Percentiles rank a stretch among this genome's conserved stretches.
phyloP scores from a whole-genome alignment of 208 protist genomes.

The Wallacemonas sp. region DNA sequence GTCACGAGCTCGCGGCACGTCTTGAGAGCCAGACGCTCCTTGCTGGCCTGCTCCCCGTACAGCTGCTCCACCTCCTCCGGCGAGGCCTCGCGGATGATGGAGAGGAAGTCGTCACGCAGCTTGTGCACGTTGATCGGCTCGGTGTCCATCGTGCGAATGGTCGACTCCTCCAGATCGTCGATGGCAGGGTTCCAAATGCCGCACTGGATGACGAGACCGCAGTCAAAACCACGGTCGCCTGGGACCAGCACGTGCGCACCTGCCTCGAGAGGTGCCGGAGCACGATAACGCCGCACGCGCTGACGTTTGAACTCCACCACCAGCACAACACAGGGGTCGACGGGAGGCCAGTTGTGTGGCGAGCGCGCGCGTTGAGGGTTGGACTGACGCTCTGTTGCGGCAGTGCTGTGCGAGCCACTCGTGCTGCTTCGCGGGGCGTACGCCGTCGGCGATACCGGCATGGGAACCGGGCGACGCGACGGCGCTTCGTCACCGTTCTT shows the following conservation, averaged over 20 bases:
- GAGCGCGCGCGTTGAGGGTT: not conserved
- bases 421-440: too few species aligned
- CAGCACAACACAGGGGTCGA: constrained; percentile 47
- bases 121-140: constrained; percentile 24
- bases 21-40: constrained; percentile 69
- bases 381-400: not conserved
- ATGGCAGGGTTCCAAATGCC: constrained; percentile 41
- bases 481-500: not conserved
- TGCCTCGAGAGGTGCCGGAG: constrained; percentile 20
- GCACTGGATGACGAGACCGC: constrained; percentile 71
- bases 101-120: constrained; percentile 30
- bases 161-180: constrained; percentile 11
- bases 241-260: constrained; percentile 80
- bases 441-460: not conserved
- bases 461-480: not conserved
- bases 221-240: constrained; percentile 80
- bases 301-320: constrained; percentile 86
- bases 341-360: constrained; percentile 24
- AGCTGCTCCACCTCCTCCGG: constrained; percentile 63
- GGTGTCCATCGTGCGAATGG: constrained; percentile 20
- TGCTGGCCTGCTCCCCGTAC: constrained; percentile 53
- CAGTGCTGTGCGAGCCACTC: too few species aligned
- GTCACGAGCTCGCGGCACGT: constrained; percentile 59
- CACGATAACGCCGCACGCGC: constrained; percentile 49
- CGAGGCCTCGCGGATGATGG: constrained; percentile 62